These are phyloP conservation scores for Solanum piurae DNA, from an alignment of 257 asterid genomes.

Conservation along the genomic window DNA sequence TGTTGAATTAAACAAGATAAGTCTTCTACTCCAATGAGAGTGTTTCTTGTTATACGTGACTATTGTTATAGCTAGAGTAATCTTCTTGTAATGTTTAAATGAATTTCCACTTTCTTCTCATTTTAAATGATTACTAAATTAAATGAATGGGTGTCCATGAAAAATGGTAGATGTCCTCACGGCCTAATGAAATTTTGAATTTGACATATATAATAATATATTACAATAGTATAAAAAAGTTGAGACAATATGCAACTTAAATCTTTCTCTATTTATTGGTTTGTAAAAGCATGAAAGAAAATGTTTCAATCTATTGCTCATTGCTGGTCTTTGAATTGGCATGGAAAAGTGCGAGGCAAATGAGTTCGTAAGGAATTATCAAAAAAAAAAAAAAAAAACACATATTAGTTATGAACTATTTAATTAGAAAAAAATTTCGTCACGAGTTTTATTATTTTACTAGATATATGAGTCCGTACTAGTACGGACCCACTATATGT, in stretches of 20 bases:
- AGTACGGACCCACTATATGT: too few relatives aligned
- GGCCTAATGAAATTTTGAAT: neutral
- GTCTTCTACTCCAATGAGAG: too few relatives aligned
- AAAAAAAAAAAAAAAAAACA: too few relatives aligned
- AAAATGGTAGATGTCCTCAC: neutral
- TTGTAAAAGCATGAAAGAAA: neutral
- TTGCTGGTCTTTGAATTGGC: neutral
- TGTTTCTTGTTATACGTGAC: too few relatives aligned
- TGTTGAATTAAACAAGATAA: neutral
- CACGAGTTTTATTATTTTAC: neutral
- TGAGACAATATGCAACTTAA: neutral
- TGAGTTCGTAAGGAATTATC: neutral
- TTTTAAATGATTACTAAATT: neutral
- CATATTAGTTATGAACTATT: neutral
- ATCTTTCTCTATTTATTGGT: neutral
- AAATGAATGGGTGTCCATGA: neutral
- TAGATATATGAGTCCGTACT: too few relatives aligned
- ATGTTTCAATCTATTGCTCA: neutral
- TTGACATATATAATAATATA: too few relatives aligned
- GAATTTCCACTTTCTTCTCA: neutral
- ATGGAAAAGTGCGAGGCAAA: too few relatives aligned
- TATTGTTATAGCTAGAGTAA: too few relatives aligned
- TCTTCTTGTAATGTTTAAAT: too few relatives aligned
- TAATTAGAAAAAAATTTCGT: neutral
- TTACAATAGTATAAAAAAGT: neutral